Conservation (phyloP, 129 eudicot species). For the Gnaphalium uliginosum region DNA sequence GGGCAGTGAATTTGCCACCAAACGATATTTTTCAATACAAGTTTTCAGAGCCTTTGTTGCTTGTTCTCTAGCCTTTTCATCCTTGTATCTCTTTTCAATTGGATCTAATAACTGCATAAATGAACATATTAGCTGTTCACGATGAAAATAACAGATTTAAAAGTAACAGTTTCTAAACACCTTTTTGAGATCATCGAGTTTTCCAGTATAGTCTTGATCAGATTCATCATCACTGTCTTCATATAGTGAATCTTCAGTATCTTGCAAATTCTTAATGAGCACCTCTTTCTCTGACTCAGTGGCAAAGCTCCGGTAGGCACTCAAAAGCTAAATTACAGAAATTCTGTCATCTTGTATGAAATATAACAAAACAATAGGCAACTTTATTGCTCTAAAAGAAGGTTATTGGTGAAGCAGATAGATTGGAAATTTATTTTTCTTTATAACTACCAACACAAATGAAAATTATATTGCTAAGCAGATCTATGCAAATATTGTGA, state of each 20-base stretch:
- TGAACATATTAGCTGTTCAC: too few species aligned
- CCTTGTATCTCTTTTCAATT: constrained; percentile 60
- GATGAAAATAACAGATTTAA: not conserved
- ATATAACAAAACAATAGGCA: too few species aligned
- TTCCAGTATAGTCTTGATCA: constrained; percentile 58
- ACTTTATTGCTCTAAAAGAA: too few species aligned
- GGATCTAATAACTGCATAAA: constrained; percentile 78
- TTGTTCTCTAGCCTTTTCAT: constrained; percentile 60
- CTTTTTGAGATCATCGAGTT: constrained; percentile 62
- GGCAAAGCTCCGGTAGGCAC: constrained; percentile 61
- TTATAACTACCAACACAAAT: too few species aligned
- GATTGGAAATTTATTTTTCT: too few species aligned
- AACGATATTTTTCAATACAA: constrained; percentile 46
- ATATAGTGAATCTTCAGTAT: constrained; percentile 82
- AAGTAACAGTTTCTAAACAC: constrained; percentile 28
- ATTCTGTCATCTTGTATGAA: not conserved
- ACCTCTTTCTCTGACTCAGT: constrained; percentile 60
- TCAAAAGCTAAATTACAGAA: constrained; percentile 44
- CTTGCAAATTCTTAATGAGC: constrained; percentile 53
- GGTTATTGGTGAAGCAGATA: too few species aligned
- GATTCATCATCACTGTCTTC: constrained; percentile 84
- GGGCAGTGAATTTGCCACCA: constrained; percentile 51
- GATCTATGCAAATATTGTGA: too few species aligned
- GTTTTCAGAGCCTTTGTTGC: constrained; percentile 41
- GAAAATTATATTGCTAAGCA: too few species aligned